A percentile compares a stretch with the other conserved stretches of the same genome.
These are phyloP conservation scores for Erodium trifolium DNA, from an alignment of 441 rosid genomes.

Conservation along the genomic window DNA sequence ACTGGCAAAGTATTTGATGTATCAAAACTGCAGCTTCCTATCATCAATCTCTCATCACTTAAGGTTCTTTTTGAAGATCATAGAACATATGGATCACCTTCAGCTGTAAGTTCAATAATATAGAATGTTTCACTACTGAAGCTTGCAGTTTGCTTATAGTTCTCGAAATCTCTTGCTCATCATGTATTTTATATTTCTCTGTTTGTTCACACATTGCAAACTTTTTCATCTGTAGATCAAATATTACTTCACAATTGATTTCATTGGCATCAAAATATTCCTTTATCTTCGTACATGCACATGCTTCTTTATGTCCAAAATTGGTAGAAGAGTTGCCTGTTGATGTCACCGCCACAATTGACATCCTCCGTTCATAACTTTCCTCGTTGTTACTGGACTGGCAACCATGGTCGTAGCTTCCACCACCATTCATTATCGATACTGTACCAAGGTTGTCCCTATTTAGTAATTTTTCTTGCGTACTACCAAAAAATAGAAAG, in stretches of 20 bases:
- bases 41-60: constrained; percentile 65
- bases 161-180: background rate
- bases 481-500: background rate
- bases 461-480: background rate
- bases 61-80: constrained; percentile 86
- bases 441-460: constrained; percentile 1
- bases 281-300: background rate
- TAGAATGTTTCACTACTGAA: constrained; percentile 8
- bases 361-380: constrained; percentile 7
- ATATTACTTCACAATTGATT: background rate
- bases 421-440: constrained; percentile 2
- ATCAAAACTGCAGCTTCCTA: constrained; percentile 69
- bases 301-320: constrained; percentile 9
- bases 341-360: background rate
- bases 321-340: constrained; percentile 1
- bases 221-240: background rate
- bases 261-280: background rate
- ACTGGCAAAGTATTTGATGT: constrained; percentile 76
- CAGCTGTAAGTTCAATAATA: constrained; percentile 60
- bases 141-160: constrained; percentile 10
- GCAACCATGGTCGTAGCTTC: background rate
- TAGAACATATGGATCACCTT: constrained; percentile 80
- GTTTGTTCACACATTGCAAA: constrained; percentile 6
- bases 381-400: constrained; percentile 2
- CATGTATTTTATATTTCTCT: constrained; percentile 1